Base-by-base conservation (phyloP, 2,329 filamentous ascomycete genomes). In the Aspergillus neotritici region DNA sequence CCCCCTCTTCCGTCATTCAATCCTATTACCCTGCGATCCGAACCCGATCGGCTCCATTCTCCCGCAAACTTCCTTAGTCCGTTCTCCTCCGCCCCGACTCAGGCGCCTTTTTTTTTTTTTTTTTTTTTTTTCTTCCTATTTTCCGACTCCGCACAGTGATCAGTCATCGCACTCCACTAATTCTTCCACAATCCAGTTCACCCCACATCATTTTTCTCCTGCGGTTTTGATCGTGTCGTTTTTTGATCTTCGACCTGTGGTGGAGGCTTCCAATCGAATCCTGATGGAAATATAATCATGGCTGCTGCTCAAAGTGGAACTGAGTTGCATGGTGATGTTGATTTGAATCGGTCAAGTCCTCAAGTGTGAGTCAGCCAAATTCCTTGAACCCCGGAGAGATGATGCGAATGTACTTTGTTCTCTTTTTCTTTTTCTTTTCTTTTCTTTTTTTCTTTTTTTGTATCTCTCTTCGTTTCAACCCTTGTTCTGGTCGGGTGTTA, bases 271-370 rank as follows among this genome's bases (percentile, higher is more conserved):
- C 9, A 16, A 30, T 39, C 10, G 34, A 13, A 37, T 37, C 44
- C 17, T 34, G 46, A 67, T 67, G 64, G 65, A 60, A 67, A 53
- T 56, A 48, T 56, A 54, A 60, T 47, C 49, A 69, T 72, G 69
- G 66, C 68, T 58, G 61, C 66, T 58, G 59, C 63, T 60, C 62
- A 66, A 51, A 69, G 69, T 62, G 68, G 69, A 62, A 65, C 69
- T 54, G 75, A 73, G 54, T 64, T 71, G 55, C 67, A 72, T 55
- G 70, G 70, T 46, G 76, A 78, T 43, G 73, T 75, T 40, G 78
- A 80, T 56, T 65, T 79, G 57, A 72, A 77, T 57, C 79, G 80
- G 64, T 72, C 76, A 46, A 73, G 77, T 64, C 65, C 74, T 61
- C 75, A 76, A 59, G 76, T 73, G 78, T 81, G 72, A 73, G 76